phyloP scores from a whole-genome alignment of 345 rosid species.

The Passiflora organensis region DNA sequence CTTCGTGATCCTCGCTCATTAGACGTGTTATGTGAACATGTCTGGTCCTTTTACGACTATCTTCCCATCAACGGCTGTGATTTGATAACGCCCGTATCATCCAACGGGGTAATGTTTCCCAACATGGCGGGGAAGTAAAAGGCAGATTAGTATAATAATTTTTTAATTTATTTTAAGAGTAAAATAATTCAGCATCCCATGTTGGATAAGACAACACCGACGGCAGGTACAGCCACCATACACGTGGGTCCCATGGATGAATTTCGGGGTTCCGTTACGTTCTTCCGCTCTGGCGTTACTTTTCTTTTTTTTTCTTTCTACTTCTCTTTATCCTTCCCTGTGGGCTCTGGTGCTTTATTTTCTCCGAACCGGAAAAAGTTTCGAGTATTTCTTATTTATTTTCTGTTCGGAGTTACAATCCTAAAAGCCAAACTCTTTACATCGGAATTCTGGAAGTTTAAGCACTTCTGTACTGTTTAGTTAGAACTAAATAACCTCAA shows the following conservation, averaged over 20 bases:
- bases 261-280: constrained; percentile 25
- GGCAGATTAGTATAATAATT: too few species aligned
- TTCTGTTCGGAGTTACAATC: too few species aligned
- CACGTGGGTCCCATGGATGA: constrained; percentile 24
- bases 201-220: constrained; percentile 44
- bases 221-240: constrained; percentile 21
- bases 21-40: constrained; percentile 24
- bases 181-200: background rate
- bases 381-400: too few species aligned
- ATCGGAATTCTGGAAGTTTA: too few species aligned
- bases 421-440: too few species aligned
- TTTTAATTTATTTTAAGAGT: too few species aligned
- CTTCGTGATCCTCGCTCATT: constrained; percentile 39
- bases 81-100: background rate
- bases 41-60: background rate
- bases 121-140: constrained; percentile 47
- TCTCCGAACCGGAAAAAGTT: too few species aligned
- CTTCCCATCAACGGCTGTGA: constrained; percentile 14
- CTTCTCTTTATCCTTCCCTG: background rate
- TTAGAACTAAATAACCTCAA: too few species aligned
- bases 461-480: too few species aligned
- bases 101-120: background rate
- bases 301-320: background rate
- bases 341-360: too few species aligned
- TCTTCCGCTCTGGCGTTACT: background rate